A percentile compares a stretch with the other conserved stretches of the same genome.
phyloP scores from a whole-genome alignment of 495 filamentous ascomycete species.

The Sabuloglossum arenarium region DNA sequence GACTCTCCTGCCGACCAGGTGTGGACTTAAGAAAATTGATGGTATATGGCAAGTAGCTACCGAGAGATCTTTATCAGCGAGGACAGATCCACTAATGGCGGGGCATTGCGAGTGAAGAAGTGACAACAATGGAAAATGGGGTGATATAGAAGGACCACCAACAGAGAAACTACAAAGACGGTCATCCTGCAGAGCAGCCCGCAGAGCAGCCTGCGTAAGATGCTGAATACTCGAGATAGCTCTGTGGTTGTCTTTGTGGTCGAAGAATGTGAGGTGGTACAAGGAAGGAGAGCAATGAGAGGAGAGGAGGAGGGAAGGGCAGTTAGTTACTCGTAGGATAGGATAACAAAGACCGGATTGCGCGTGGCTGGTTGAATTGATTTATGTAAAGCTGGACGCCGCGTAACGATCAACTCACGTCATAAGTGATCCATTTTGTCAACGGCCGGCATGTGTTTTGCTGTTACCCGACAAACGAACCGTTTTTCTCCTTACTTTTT shows the following conservation, averaged over 20 bases:
- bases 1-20: conserved; percentile 11
- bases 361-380: too few species aligned
- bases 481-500: too few species aligned
- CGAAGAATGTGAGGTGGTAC: background rate
- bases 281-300: too few species aligned
- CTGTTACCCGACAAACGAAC: too few species aligned
- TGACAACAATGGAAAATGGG: background rate
- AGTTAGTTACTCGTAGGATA: too few species aligned
- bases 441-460: too few species aligned
- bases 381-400: too few species aligned
- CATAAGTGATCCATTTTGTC: too few species aligned
- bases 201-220: background rate
- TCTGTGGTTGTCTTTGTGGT: background rate
- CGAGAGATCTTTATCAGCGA: conserved; percentile 6
- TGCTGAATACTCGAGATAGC: background rate
- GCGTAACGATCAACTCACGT: too few species aligned
- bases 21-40: conserved; percentile 40
- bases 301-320: too few species aligned
- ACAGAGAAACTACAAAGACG: conserved; percentile 71
- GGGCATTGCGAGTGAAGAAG: background rate
- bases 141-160: conserved; percentile 18
- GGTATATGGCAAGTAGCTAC: conserved; percentile 77
- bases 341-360: too few species aligned
- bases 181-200: conserved; percentile 30
- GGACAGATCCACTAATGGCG: conserved; percentile 3